Conservation (phyloP, 1,284 basidiomycete species). For the Rhodotorula sp. region DNA sequence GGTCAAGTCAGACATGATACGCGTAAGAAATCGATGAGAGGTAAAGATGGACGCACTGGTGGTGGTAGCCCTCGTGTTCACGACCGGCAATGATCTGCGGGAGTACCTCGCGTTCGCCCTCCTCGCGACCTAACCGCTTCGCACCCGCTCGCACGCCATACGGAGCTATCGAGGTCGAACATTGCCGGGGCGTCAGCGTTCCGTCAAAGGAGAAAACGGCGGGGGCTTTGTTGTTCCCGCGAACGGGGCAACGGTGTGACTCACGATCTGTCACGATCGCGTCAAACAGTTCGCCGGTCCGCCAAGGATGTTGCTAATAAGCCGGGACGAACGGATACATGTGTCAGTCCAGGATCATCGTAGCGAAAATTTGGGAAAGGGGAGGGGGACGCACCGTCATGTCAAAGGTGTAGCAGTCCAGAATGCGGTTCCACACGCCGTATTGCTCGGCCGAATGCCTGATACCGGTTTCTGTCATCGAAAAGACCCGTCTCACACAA, state of each 20-base stretch:
- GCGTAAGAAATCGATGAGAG: not conserved
- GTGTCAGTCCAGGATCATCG: not conserved
- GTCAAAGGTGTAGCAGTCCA: conserved; percentile 87
- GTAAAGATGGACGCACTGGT: conserved; percentile 16
- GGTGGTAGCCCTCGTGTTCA: conserved; percentile 30
- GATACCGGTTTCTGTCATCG: conserved; percentile 57
- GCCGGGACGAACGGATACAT: too few relatives aligned
- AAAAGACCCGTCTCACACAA: not conserved
- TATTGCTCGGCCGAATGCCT: conserved; percentile 81
- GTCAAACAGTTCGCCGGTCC: conserved; percentile 84
- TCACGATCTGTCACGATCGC: conserved; percentile 86
- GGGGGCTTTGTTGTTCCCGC: too few relatives aligned
- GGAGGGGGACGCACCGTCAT: conserved; percentile 57
- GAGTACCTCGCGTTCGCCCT: conserved; percentile 46
- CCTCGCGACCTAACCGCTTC: conserved; percentile 77
- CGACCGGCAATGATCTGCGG: conserved; percentile 28
- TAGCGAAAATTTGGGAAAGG: too few relatives aligned
- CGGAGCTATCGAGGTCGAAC: conserved; percentile 43
- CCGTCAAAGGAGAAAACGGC: not conserved
- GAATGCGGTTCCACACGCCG: conserved; percentile 67
- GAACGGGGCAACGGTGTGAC: not conserved
- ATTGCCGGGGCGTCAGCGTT: not conserved
- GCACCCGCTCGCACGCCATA: conserved; percentile 96
- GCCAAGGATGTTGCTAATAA: conserved; percentile 67
- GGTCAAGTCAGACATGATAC: not conserved